These are phyloP conservation scores for Pisolithus thermaeus DNA, from an alignment of 1,284 basidiomycete genomes.

Conservation along the genomic window DNA sequence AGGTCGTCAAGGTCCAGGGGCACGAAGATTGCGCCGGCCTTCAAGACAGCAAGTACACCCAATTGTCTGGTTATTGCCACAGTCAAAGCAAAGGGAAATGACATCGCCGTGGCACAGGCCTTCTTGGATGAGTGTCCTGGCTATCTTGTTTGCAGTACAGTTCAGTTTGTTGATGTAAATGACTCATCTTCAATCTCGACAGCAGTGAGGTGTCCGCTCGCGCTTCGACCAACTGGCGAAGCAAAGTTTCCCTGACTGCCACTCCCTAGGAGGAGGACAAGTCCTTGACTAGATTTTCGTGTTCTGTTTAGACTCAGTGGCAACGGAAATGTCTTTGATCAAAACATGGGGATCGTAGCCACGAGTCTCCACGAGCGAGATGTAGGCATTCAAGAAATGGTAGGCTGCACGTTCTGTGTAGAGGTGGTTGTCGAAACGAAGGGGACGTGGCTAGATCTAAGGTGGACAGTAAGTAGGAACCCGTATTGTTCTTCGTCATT, in stretches of 20 bases:
- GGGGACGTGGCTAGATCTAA: conserved; percentile 17
- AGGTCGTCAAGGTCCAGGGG: conserved; percentile 29
- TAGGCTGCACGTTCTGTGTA: conserved; percentile 23
- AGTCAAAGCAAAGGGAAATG: conserved; percentile 25
- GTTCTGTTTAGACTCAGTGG: conserved; percentile 14
- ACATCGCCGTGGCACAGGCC: conserved; percentile 22
- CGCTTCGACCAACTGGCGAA: conserved; percentile 22
- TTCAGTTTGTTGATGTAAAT: conserved; percentile 23
- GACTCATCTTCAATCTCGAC: conserved; percentile 23
- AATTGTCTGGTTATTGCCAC: conserved; percentile 23
- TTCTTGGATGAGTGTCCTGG: conserved; percentile 19
- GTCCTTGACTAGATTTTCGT: conserved; percentile 21
- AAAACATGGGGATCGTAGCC: conserved; percentile 14
- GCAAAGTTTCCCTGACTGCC: conserved; percentile 11
- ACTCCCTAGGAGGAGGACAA: conserved; percentile 17
- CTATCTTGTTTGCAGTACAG: conserved; percentile 19
- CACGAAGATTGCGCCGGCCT: conserved; percentile 27
- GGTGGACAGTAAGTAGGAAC: conserved; percentile 24
- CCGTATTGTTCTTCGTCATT: conserved; percentile 27
- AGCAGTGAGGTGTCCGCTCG: conserved; percentile 14
- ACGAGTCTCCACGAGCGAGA: conserved; percentile 22
- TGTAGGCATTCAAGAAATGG: conserved; percentile 24
- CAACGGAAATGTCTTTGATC: conserved; percentile 22
- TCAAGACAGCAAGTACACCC: conserved; percentile 28
- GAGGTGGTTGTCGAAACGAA: conserved; percentile 25